These are phyloP conservation scores for Nevesoporus exiguus DNA, from an alignment of 768 basidiomycete species.

Conservation along the genomic window DNA sequence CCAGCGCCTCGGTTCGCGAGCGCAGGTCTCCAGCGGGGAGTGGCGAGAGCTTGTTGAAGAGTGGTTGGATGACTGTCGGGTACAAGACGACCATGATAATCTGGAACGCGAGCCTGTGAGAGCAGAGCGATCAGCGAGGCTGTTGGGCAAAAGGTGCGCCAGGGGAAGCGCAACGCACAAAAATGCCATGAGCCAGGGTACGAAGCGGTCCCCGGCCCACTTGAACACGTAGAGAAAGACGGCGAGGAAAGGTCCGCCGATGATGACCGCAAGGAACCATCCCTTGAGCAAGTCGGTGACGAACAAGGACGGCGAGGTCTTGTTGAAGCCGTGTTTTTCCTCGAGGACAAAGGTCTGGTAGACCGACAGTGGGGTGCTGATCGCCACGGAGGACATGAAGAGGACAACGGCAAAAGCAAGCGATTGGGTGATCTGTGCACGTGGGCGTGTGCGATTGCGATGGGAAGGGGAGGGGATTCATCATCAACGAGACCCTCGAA, in stretches of 20 bases:
- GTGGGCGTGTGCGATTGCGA: no score
- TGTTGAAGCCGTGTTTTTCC: conserved; percentile 96
- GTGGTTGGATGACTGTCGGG: conserved; percentile 85
- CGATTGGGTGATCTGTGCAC: conserved; percentile 62
- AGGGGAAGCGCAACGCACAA: conserved; percentile 49
- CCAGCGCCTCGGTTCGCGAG: conserved; percentile 70
- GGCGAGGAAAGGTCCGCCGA: conserved; percentile 85
- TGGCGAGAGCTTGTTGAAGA: conserved; percentile 97
- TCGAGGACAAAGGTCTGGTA: conserved; percentile 94
- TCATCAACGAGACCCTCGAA: neutral
- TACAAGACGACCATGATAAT: conserved; percentile 79
- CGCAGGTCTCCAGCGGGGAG: conserved; percentile 76
- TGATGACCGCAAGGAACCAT: conserved; percentile 62
- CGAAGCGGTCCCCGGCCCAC: conserved; percentile 91
- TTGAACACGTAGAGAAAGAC: conserved; percentile 86
- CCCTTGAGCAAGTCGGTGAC: conserved; percentile 77
- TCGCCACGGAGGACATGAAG: conserved; percentile 60
- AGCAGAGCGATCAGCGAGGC: neutral
- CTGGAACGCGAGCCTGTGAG: conserved; percentile 71
- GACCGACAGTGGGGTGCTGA: conserved; percentile 69
- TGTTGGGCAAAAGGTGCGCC: no score
- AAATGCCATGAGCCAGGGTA: conserved; percentile 92
- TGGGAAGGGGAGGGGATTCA: neutral
- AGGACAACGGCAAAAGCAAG: conserved; percentile 71
- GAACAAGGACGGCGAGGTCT: conserved; percentile 77